A percentile compares a stretch with the other conserved stretches of the same genome.
Evolutionary conservation across 2,329 filamentous ascomycete genomes (phyloP).

Genomic region (Sporothrix brasiliensis): DNA sequence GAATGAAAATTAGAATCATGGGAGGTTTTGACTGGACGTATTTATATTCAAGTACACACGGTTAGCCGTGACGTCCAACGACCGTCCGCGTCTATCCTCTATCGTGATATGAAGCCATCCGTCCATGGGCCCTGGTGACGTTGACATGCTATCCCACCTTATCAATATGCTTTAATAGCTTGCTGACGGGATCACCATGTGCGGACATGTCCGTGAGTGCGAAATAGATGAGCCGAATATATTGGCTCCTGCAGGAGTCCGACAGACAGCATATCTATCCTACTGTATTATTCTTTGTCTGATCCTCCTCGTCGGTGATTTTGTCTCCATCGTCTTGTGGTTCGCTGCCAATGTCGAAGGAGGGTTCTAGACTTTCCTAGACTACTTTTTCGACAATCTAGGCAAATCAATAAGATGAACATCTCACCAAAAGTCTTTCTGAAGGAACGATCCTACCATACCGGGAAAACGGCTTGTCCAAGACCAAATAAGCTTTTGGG

Average conservation of each 20-base stretch:
- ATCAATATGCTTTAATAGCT: not conserved
- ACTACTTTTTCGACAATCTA: not conserved
- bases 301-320: not conserved
- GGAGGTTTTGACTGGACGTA: not conserved
- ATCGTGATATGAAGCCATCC: not conserved
- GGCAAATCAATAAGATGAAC: not conserved
- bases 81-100: not conserved
- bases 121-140: slow-evolving; percentile 3
- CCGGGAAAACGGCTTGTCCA: slow-evolving; percentile 3
- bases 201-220: slow-evolving; percentile 1
- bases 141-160: not conserved
- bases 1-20: not conserved
- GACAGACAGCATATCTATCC: too few species aligned
- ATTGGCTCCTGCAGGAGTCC: not conserved
- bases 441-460: slow-evolving; percentile 8
- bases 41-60: not conserved
- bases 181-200: not conserved
- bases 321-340: not conserved
- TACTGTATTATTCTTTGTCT: not conserved
- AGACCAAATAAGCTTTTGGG: not conserved
- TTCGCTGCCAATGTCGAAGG: not conserved
- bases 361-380: not conserved
- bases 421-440: not conserved
- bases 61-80: not conserved
- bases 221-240: slow-evolving; percentile 1